These are phyloP conservation scores for Aspergillus baeticus DNA, from an alignment of 495 filamentous ascomycete species.

Conservation along the genomic window DNA sequence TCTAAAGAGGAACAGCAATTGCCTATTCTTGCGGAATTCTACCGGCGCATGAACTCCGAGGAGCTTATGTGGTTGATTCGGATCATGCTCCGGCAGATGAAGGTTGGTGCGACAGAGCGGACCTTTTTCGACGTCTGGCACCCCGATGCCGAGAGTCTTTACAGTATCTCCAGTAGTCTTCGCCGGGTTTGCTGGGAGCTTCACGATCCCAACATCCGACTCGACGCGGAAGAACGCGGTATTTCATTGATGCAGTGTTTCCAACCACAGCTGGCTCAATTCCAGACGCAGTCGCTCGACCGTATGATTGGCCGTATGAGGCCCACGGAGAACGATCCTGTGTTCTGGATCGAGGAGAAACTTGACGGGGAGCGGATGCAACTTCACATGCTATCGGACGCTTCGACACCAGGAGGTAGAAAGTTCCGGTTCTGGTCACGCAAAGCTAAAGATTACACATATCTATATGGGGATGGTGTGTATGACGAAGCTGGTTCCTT, in stretches of 20 bases:
- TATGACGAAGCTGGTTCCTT: constrained; percentile 74
- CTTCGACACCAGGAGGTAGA: constrained; percentile 62
- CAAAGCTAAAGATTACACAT: constrained; percentile 96
- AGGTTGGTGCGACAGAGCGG: constrained; percentile 93
- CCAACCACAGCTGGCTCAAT: constrained; percentile 94
- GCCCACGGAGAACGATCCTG: constrained; percentile 63
- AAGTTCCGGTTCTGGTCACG: constrained; percentile 90
- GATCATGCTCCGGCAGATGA: constrained; percentile 95
- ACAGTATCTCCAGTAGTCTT: constrained; percentile 87
- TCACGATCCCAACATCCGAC: constrained; percentile 68
- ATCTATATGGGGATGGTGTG: constrained; percentile 81
- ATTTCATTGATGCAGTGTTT: constrained; percentile 92
- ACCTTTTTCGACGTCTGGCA: constrained; percentile 93
- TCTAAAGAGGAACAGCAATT: constrained; percentile 80
- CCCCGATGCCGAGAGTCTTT: constrained; percentile 85
- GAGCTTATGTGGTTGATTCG: constrained; percentile 93
- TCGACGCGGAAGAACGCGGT: constrained; percentile 72
- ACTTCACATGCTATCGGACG: constrained; percentile 83
- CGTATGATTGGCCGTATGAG: constrained; percentile 75
- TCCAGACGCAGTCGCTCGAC: constrained; percentile 86
- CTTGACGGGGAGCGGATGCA: constrained; percentile 97
- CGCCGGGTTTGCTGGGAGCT: constrained; percentile 95
- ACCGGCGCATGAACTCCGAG: constrained; percentile 86
- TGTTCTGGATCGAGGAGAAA: constrained; percentile 98
- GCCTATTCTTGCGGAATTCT: constrained; percentile 78